A percentile compares a stretch with the other conserved stretches of the same genome.
phyloP scores from a whole-genome alignment of 1,284 basidiomycete genomes.

The Pseudozyma thailandica region DNA sequence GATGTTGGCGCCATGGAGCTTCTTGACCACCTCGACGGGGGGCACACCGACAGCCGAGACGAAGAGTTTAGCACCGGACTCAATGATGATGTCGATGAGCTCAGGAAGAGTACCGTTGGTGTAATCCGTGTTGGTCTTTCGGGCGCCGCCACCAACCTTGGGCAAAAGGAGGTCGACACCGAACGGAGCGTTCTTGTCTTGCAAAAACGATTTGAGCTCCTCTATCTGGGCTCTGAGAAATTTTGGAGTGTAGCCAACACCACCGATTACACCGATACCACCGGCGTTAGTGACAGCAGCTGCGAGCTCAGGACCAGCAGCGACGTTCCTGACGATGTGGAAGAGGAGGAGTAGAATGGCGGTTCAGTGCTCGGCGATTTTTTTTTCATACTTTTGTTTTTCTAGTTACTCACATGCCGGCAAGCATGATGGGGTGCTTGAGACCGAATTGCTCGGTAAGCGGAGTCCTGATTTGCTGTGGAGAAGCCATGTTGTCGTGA shows the following conservation, averaged over 20 bases:
- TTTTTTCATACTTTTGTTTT: not conserved
- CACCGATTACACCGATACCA: constrained; percentile 62
- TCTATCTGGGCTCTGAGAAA: constrained; percentile 39
- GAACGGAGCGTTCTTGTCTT: constrained; percentile 62
- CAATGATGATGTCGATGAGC: constrained; percentile 61
- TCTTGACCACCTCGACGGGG: constrained; percentile 56
- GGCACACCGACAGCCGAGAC: constrained; percentile 64
- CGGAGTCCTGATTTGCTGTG: constrained; percentile 54
- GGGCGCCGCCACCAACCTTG: constrained; percentile 60
- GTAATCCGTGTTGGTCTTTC: constrained; percentile 65
- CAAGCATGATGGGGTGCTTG: constrained; percentile 86
- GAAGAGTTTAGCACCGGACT: constrained; percentile 59
- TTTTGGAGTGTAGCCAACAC: constrained; percentile 58
- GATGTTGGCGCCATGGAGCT: constrained; percentile 56
- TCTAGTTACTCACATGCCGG: constrained; percentile 71
- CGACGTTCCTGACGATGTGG: constrained; percentile 62
- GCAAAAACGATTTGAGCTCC: constrained; percentile 50
- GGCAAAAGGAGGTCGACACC: constrained; percentile 63
- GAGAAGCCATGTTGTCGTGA: constrained; percentile 40
- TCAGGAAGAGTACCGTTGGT: constrained; percentile 55
- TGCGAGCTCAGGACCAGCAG: constrained; percentile 59
- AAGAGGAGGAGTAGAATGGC: no score
- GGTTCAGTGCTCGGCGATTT: no score
- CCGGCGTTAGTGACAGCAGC: constrained; percentile 63
- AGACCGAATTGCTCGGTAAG: constrained; percentile 73